These are phyloP conservation scores for Yamadazyma taylorii DNA, from an alignment of 1,139 yeast genomes.

Conservation along the genomic window DNA sequence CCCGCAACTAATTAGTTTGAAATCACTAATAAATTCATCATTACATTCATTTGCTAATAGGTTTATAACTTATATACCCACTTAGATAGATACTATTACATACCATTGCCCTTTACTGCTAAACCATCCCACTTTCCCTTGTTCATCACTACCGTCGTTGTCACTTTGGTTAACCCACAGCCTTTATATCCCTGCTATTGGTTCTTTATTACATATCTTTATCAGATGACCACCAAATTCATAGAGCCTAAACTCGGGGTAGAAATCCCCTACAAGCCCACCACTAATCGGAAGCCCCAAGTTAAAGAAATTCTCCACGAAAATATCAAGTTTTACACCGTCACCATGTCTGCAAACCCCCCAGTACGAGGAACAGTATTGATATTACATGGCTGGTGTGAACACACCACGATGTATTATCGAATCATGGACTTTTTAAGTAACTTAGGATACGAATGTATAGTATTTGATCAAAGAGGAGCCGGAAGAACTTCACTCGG, in stretches of 20 bases:
- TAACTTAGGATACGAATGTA: slow-evolving; percentile 20
- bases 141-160: too few species aligned
- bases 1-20: too few species aligned
- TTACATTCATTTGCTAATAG: slow-evolving; percentile 2
- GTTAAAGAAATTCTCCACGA: slow-evolving; percentile 10
- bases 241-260: slow-evolving; percentile 15
- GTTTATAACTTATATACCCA: too few species aligned
- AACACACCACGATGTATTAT: slow-evolving; percentile 21
- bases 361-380: slow-evolving; percentile 17
- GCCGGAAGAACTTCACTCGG: slow-evolving; percentile 23
- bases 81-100: too few species aligned
- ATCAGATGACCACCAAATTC: background rate
- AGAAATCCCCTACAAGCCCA: slow-evolving; percentile 15
- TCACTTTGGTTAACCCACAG: too few species aligned
- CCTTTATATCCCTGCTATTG: slow-evolving; percentile 1
- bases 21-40: too few species aligned
- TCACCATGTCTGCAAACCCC: slow-evolving; percentile 11
- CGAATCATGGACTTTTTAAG: slow-evolving; percentile 20
- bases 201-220: background rate
- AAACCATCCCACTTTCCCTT: too few species aligned
- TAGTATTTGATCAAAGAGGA: slow-evolving; percentile 24
- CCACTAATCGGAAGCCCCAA: slow-evolving; percentile 8
- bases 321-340: slow-evolving; percentile 17
- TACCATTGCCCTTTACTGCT: too few species aligned
- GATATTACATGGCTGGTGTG: slow-evolving; percentile 27